Percentiles rank a stretch among this genome's conserved stretches.
Evolutionary conservation across 1,284 basidiomycete species (phyloP).

Genomic region (Spongiforma sp.): DNA sequence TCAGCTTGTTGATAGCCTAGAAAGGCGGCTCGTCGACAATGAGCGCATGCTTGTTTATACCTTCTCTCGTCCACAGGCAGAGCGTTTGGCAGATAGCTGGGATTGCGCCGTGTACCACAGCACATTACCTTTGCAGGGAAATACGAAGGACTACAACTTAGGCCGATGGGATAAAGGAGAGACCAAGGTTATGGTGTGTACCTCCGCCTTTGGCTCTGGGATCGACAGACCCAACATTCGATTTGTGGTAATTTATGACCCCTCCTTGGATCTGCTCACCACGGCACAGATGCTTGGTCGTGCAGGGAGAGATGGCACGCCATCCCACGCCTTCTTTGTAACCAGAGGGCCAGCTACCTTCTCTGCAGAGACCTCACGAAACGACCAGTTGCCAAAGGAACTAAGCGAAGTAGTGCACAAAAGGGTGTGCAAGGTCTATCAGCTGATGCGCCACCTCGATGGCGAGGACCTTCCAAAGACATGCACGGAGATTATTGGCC

Average conservation of each 20-base stretch:
- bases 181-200: neutral
- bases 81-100: neutral
- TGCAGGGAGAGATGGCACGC: slow-evolving; percentile 5
- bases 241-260: neutral
- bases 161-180: neutral
- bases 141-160: neutral
- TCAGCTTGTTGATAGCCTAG: neutral
- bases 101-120: neutral
- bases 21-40: neutral
- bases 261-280: neutral
- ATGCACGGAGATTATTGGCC: neutral
- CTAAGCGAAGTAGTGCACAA: neutral
- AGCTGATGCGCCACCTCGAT: neutral
- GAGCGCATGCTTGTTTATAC: neutral
- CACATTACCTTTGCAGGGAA: neutral
- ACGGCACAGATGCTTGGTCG: neutral
- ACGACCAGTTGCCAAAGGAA: neutral
- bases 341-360: neutral
- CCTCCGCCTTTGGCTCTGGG: neutral
- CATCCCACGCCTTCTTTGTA: slow-evolving; percentile 7
- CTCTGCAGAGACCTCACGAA: neutral
- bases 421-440: neutral
- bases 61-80: neutral
- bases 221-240: neutral
- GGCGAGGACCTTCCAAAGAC: neutral